Base-by-base conservation (phyloP, 768 basidiomycete genomes). In the Collybiopsis confluens region DNA sequence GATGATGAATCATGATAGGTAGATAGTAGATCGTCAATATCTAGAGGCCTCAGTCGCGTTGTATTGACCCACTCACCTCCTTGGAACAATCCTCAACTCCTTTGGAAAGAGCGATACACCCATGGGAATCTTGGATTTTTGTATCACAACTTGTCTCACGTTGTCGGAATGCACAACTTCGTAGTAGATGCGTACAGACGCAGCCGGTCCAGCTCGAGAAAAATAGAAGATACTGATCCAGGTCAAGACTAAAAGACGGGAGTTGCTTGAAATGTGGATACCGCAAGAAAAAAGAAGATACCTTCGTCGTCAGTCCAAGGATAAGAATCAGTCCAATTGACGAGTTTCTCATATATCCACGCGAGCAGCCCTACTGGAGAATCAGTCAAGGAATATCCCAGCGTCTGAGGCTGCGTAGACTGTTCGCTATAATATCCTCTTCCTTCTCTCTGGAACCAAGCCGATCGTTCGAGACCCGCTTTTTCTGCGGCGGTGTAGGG, bases 261-360 rank as follows among this genome's bases (percentile, higher is more conserved):
- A 42, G 16, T 42, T 23, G 23, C n/a, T 6, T 18, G 5, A 8
- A 42, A 6, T 18, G 7, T 23, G 23, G n/a, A 42, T 40, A 16
- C 6, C 16, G n/a, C 40, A 44, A 47, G 11, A 10, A 6, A 21
- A 21, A 6, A 42, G 6, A 6, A 42, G n/a, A 7, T 20, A 66
- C 76, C 64, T 59, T 78, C 77, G 9, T 78, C 77, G 45, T 78
- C 74, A 13, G 62, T 62, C 76, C 76, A 78, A 0, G 67, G 67
- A 54, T 77, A 78, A 1, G 57, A 37, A 45, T 77, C 77, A 0
- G 70, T 60, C 69, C 68, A 70, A 35, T 58, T 56, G 41, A 61
- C 55, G 9, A 70, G 41, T 36, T 70, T 70, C 47, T 71, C 70
- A 41, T 66, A 70, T 36, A 70, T 70, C 70, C 70, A 70, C 11